Evolutionary conservation across 2,329 filamentous ascomycete species (phyloP), one percentile per base, ranked within the genome.

Genomic region (Phialophora chinensis): DNA sequence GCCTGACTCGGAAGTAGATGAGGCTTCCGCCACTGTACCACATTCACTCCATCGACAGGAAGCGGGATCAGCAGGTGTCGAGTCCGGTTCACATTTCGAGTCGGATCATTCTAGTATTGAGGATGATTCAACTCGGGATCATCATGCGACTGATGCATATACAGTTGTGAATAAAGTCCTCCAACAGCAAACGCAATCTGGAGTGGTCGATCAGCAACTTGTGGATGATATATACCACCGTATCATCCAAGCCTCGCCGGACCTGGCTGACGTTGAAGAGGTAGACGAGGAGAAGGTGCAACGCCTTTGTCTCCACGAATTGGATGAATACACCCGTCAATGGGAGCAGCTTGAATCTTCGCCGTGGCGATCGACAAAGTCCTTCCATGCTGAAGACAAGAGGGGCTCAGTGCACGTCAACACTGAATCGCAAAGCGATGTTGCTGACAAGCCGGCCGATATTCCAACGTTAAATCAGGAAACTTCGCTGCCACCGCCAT

Each of bases 241-340:
- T 65, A 75, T 81, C 4, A 77, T 83, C 47, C 77, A 79, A 5
- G 77, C 81, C n/a, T 83, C 84, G 11, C 84, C 84, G 14, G 81
- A 82, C 60, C 74, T 87, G 61, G 83, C 82, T n/a, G 81, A 82
- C 68, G 79, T 84, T 66, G 81, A 81, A 7, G 80, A 82, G 38
- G 87, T 84, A 82, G 83, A 84, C 60, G 83, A 84, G 1, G 84
- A 82, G 63, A 83, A 83, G 64, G 82, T 84, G 2, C 84, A 83
- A 2, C 83, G 85, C 66, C 79, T 85, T n/a, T 87, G 85, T 73
- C 74, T 87, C 4, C 81, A 85, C 64, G 79, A 84, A 66, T 73
- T 84, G 66, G 76, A 79, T 25, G 60, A 64, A 14, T 67, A 69
- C 31, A 38, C 57, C 31, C 47, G 47, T 54, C 62, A 64, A n/a